Conservation (phyloP, 2,329 filamentous ascomycete genomes). For the Sporothrix globosa region DNA sequence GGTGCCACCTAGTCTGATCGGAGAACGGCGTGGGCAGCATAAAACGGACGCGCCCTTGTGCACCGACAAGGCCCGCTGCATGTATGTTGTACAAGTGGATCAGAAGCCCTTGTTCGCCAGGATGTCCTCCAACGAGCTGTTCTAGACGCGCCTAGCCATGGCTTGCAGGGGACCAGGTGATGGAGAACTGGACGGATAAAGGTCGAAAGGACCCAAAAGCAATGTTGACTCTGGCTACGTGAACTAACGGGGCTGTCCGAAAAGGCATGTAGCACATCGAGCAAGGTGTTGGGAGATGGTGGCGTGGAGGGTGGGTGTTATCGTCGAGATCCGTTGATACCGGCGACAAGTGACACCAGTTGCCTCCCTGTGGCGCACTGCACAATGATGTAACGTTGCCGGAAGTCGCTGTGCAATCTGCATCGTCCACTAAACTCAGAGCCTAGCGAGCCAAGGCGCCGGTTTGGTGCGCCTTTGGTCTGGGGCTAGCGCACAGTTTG, state of each 20-base stretch:
- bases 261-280: slow-evolving; percentile 27
- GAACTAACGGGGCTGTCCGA: slow-evolving; percentile 5
- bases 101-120: neutral
- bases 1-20: neutral
- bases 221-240: slow-evolving; percentile 25
- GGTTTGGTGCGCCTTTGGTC: neutral
- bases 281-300: neutral
- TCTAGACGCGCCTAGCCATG: neutral
- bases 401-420: slow-evolving; percentile 20
- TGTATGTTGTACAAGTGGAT: neutral
- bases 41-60: neutral
- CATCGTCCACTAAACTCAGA: neutral
- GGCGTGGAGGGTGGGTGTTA: neutral
- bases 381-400: slow-evolving; percentile 30
- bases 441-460: neutral
- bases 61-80: neutral
- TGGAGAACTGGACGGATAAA: neutral
- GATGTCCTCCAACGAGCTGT: neutral
- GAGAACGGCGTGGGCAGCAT: neutral
- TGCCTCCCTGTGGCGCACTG: slow-evolving; percentile 13
- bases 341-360: neutral
- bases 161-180: neutral
- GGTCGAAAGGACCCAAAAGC: neutral
- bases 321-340: slow-evolving; percentile 9
- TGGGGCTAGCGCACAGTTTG: slow-evolving; percentile 2